Evolutionary conservation across 148 eudicot genomes (phyloP).

Genomic region (Spergularia bocconei): DNA sequence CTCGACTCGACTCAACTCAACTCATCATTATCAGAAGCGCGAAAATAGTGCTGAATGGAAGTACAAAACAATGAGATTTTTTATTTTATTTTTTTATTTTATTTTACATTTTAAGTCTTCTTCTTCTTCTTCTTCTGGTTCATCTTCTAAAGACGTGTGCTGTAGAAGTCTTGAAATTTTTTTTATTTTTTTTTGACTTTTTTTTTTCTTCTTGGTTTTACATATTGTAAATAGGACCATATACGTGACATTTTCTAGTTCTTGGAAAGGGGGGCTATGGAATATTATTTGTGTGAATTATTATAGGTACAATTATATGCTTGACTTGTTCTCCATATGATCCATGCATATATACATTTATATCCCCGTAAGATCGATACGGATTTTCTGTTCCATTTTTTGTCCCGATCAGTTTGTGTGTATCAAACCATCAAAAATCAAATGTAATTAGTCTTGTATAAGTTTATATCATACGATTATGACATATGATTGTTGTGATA

Average conservation of each 20-base stretch:
- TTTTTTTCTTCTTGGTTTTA: slow-evolving; percentile 12
- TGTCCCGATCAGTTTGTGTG: too few relatives aligned
- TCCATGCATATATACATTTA: neutral
- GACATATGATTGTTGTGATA: too few relatives aligned
- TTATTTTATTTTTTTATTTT: neutral
- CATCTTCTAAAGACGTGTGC: slow-evolving; percentile 32
- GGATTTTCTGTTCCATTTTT: too few relatives aligned
- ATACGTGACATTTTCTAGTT: slow-evolving; percentile 31
- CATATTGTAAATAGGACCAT: slow-evolving; percentile 55
- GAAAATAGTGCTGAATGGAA: neutral
- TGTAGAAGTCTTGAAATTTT: slow-evolving; percentile 22
- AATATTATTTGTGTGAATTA: slow-evolving; percentile 40
- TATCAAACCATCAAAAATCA: too few relatives aligned
- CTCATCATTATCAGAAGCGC: neutral
- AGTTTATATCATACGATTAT: too few relatives aligned
- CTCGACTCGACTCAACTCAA: too few relatives aligned
- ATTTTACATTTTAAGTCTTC: neutral
- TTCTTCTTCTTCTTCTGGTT: slow-evolving; percentile 12
- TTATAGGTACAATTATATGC: slow-evolving; percentile 25
- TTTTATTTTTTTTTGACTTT: slow-evolving; percentile 23
- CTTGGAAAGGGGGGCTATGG: slow-evolving; percentile 20
- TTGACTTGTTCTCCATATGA: slow-evolving; percentile 23
- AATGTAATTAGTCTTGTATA: too few relatives aligned
- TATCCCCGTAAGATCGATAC: too few relatives aligned
- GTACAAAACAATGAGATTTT: slow-evolving; percentile 4